Base-by-base conservation (phyloP, 2,329 filamentous ascomycete genomes). In the Apiospora sp. region DNA sequence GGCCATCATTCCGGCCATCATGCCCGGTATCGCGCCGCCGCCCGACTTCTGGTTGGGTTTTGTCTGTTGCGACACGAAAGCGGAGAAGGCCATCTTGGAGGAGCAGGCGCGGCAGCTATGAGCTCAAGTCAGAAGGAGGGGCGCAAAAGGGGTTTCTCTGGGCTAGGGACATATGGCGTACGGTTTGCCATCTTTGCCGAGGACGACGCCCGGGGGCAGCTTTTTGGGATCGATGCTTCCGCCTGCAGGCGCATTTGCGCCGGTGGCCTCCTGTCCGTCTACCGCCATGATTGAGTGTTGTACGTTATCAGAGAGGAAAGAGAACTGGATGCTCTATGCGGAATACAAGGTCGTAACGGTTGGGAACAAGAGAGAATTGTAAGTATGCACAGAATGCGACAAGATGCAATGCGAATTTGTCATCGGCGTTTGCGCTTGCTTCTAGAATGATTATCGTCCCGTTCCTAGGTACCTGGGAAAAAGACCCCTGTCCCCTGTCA, bases 161-260 rank as follows among this genome's bases (percentile, higher is more conserved):
- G 41, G 1, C 12, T 7, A n/a, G 22, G n/a, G 24, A 34, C 27
- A 30, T 10, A 43, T 16, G 37, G 41, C 92, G 86, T 84, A 96
- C 94, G 94, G 94, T 83, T 96, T 96, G 72, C 94, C 94, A 84
- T 96, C 93, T 75, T 92, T 92, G 67, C 92, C 94, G 48, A 96
- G 84, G 49, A 96, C 88, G 2, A 96, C 87, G 75, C 93, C 93
- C 78, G 92, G 93, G 22, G 92, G 89, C 43, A 93, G 83, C 78
- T 87, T 89, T 79, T 88, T 88, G 37, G 87, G 83, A 61, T 77
- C 73, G 61, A 74, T 64, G 67, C 74, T 74, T 34, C 27, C 51
- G 34, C 27, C 51, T 64, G 77, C 73, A 24, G 74, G 72, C 48
- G 72, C 34, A 34, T 71, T 72, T 71, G 70, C 74, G 72, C 72